Percentiles rank a stretch among this genome's conserved stretches.
phyloP scores from a whole-genome alignment of 2,329 filamentous ascomycete species.

The Neopestalotiopsis rosae region DNA sequence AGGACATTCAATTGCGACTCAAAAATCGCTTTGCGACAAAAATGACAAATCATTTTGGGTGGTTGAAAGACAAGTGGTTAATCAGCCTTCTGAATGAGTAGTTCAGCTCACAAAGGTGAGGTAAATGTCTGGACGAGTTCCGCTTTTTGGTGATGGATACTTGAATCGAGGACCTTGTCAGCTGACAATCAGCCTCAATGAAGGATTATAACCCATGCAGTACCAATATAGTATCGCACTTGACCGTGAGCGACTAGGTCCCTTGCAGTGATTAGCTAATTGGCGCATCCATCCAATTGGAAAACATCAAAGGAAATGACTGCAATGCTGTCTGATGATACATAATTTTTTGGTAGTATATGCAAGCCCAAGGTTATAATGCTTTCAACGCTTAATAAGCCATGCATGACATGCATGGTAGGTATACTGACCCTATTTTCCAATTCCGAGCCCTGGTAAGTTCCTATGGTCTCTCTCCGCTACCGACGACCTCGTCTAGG shows the following conservation, averaged over 20 bases:
- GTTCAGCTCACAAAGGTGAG: not conserved
- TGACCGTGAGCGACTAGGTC: not conserved
- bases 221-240: not conserved
- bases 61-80: not conserved
- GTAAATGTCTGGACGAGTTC: not conserved
- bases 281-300: not conserved
- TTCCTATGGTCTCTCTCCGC: conserved; percentile 10
- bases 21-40: not conserved
- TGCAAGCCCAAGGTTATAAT: not conserved
- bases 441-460: not conserved
- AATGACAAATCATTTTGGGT: not conserved
- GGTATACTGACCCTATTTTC: not conserved
- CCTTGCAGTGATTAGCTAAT: not conserved
- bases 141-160: not conserved
- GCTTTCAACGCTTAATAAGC: not conserved
- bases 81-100: not conserved
- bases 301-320: not conserved
- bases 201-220: not conserved
- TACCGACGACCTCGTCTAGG: conserved; percentile 71
- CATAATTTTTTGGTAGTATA: not conserved
- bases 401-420: not conserved
- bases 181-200: not conserved
- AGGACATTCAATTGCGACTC: not conserved
- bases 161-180: not conserved
- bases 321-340: not conserved